Base-by-base conservation (phyloP, 1,284 basidiomycete species). In the Trichosporon faecale region DNA sequence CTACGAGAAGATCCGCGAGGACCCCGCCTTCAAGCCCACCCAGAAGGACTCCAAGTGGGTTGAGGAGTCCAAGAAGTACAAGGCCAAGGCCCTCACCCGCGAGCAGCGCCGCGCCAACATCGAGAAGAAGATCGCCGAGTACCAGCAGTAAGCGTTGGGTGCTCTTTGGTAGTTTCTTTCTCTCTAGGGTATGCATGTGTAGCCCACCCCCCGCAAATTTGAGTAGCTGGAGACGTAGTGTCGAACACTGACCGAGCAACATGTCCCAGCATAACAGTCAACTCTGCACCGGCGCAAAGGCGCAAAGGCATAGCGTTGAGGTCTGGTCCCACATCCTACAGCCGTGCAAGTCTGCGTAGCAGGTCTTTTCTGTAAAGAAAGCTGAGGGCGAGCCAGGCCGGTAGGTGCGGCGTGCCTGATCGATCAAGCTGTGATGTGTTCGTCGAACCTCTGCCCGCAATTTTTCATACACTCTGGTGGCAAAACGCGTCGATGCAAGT, bases 21-120 rank as follows among this genome's bases (percentile, higher is more conserved):
- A 98, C 85, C 96, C 97, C 67, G 83, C 85, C 18, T 96, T 95
- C 90, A 90, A 91, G 84, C 90, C 94, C 66, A 91, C 93, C 63
- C 93, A 97, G 76, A 98, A 98, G 88, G 85, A 90, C 70, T 90
- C 89, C 82, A 91, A 98, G 87, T 99, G 95, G 95, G 94, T 91
- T 82, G 87, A 91, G 55, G 95, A 98, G 85, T 86, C 86, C 71
- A 84, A 88, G 82, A 94, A 95, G 85, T 88, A 88, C 88, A 89
- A 88, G 85, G 84, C 86, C 72, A 78, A 78, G 79, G 92, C 87
- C 85, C 91, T 95, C 82, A 94, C 90, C 65, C 84, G 88, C 78
- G 92, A 88, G 72, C 86, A 98, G 86, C 90, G 93, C 82, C 88
- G 88, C 84, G 89, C 86, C 75, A 87, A 87, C 74, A 92, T 98